Evolutionary conservation across 495 filamentous ascomycete genomes (phyloP), one percentile per base, ranked within the genome.

Genomic region (Tuber indicum): DNA sequence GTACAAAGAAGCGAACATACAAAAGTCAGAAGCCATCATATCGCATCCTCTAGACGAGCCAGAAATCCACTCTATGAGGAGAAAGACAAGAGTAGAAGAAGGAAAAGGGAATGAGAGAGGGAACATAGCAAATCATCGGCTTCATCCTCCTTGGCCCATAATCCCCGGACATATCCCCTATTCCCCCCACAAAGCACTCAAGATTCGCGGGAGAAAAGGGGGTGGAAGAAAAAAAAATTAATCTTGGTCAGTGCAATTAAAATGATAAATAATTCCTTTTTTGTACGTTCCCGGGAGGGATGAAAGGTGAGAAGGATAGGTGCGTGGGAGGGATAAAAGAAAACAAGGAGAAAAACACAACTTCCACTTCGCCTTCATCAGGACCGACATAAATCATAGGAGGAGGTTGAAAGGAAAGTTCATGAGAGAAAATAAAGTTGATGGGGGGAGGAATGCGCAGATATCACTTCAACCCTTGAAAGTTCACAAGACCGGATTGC

Each of bases 401-500:
- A 36, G 39, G 26, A 43, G 44, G 58, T 36, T 36, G 16, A 41
- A 52, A 66, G 66, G 45, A 72, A 32, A 66, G 21, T 41, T 45
- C 74, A 46, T 42, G 17, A 8, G 69, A 42, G 23, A 41, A 71
- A 43, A 42, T 39, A 42, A 70, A 71, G n/a, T 58, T 36, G 41
- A 70, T 32, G 32, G 49, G 26, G 46, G 3, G 47, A 66, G 26
- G 26, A 36, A 66, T 66, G 26, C 26, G 16, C 26, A 66, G 4
- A 36, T 58, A 58, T 66, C 16, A 36, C 26, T 66, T 66, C 26
- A 66, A 16, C 3, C 58, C 58, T 66, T 66, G 58, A 14, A 66
- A 66, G 26, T 66, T 66, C 26, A 66, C 26, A 36, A 66, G 58
- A 36, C 58, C 58, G 58, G 58, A 74, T 70, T 72, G 66, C 72